phyloP scores from a whole-genome alignment of 352 stramenopile species.

The Phytophthora sp. region DNA sequence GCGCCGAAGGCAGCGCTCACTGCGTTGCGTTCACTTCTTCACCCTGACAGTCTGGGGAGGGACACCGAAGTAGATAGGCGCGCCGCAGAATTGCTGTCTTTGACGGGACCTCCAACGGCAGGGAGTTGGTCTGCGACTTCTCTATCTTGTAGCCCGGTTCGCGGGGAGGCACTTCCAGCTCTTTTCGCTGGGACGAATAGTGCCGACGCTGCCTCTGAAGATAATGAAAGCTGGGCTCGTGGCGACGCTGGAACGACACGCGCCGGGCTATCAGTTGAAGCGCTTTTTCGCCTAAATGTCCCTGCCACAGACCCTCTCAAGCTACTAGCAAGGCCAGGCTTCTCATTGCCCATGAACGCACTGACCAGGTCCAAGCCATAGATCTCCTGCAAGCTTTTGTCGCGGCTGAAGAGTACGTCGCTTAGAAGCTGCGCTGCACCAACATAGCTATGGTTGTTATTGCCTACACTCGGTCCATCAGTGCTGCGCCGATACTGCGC shows the following conservation, averaged over 20 bases:
- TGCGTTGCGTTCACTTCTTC: not conserved
- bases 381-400: conserved; percentile 52
- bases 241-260: conserved; percentile 7
- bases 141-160: not conserved
- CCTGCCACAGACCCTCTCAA: not conserved
- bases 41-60: conserved; percentile 23
- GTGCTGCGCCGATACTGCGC: conserved; percentile 12
- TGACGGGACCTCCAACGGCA: not conserved
- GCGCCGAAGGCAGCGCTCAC: no score
- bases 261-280: not conserved
- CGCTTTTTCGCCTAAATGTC: conserved; percentile 5
- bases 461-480: conserved; percentile 7
- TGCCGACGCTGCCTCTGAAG: conserved; percentile 37
- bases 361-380: conserved; percentile 73
- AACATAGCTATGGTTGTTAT: conserved; percentile 22
- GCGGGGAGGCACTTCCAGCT: conserved; percentile 11
- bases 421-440: conserved; percentile 14
- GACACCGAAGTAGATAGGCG: conserved; percentile 27
- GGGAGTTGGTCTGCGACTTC: conserved; percentile 20
- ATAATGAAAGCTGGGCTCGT: conserved; percentile 93
- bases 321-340: not conserved
- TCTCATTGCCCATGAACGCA: conserved; percentile 35
- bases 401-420: conserved; percentile 16
- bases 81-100: not conserved
- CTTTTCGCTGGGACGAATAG: conserved; percentile 37